A percentile compares a stretch with the other conserved stretches of the same genome.
Conservation (phyloP, 2,329 filamentous ascomycete species). For the Coleophoma eucalyptorum region DNA sequence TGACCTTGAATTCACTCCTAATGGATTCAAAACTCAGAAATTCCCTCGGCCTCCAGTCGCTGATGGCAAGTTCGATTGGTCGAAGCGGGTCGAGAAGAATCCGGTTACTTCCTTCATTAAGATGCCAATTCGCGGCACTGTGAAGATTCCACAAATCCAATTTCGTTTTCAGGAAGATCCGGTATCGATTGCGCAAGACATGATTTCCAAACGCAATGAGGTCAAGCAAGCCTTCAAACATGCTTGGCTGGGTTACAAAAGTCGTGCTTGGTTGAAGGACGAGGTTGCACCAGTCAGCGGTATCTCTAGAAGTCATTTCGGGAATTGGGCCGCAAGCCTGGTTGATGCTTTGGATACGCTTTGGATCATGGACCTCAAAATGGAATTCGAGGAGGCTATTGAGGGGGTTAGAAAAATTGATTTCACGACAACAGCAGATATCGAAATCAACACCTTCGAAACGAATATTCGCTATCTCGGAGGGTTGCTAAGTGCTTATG, state of each 20-base stretch:
- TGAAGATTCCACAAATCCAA: not conserved
- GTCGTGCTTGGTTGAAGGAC: conserved; percentile 76
- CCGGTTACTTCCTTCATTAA: not conserved
- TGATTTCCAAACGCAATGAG: not conserved
- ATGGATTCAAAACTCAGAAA: not conserved
- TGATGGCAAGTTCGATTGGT: not conserved
- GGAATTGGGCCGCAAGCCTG: conserved; percentile 84
- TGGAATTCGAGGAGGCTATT: conserved; percentile 75
- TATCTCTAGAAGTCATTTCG: conserved; percentile 70
- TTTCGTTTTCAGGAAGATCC: not conserved
- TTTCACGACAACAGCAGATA: not conserved
- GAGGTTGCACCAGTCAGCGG: conserved; percentile 72
- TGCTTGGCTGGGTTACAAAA: conserved; percentile 75
- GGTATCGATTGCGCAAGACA: not conserved
- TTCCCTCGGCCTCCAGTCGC: not conserved
- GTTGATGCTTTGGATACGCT: conserved; percentile 78
- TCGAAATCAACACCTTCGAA: conserved; percentile 25
- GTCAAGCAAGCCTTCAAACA: conserved; percentile 2
- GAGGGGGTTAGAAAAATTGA: conserved; percentile 59
- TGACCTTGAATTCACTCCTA: not conserved
- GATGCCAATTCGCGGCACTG: not conserved
- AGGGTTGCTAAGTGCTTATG: conserved; percentile 27
- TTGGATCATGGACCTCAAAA: conserved; percentile 75
- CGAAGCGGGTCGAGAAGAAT: not conserved
- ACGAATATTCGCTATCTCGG: conserved; percentile 29